A percentile compares a stretch with the other conserved stretches of the same genome.
phyloP scores from a whole-genome alignment of 257 asterid species.

The Ballota nigra region DNA sequence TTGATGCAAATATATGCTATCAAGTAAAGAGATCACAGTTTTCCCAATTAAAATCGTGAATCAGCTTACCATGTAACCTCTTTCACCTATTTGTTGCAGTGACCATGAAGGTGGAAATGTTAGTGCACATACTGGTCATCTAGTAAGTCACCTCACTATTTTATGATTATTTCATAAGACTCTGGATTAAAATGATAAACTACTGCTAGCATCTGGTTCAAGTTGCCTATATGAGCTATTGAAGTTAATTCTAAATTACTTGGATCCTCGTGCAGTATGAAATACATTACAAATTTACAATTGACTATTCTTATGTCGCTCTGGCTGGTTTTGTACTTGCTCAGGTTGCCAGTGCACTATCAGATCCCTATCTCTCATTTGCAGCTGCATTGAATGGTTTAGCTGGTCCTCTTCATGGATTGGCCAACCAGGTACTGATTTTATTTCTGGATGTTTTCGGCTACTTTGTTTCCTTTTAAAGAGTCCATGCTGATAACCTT shows the following conservation, averaged over 20 bases:
- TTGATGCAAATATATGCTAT: slow-evolving; percentile 1
- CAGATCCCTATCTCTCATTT: slow-evolving; percentile 98
- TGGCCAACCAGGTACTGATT: slow-evolving; percentile 92
- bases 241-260: neutral
- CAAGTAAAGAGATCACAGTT: neutral
- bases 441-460: slow-evolving; percentile 3
- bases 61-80: neutral
- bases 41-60: neutral
- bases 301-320: slow-evolving; percentile 9
- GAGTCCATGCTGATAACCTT: slow-evolving; percentile 6
- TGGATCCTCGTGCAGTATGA: too few species aligned
- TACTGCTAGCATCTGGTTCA: slow-evolving; percentile 1
- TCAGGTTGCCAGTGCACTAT: slow-evolving; percentile 98
- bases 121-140: slow-evolving; percentile 99
- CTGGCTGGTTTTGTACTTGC: slow-evolving; percentile 18
- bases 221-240: slow-evolving; percentile 18
- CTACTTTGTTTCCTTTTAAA: neutral
- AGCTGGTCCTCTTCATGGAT: slow-evolving; percentile 99
- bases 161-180: slow-evolving; percentile 1
- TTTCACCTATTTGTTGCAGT: slow-evolving; percentile 41
- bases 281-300: neutral
- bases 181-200: neutral
- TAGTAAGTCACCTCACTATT: slow-evolving; percentile 50
- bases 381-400: slow-evolving; percentile 99
- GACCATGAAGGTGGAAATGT: slow-evolving; percentile 99